These are phyloP conservation scores for Phytopythium vexans DNA, from an alignment of 352 stramenopile species.

Conservation along the genomic window DNA sequence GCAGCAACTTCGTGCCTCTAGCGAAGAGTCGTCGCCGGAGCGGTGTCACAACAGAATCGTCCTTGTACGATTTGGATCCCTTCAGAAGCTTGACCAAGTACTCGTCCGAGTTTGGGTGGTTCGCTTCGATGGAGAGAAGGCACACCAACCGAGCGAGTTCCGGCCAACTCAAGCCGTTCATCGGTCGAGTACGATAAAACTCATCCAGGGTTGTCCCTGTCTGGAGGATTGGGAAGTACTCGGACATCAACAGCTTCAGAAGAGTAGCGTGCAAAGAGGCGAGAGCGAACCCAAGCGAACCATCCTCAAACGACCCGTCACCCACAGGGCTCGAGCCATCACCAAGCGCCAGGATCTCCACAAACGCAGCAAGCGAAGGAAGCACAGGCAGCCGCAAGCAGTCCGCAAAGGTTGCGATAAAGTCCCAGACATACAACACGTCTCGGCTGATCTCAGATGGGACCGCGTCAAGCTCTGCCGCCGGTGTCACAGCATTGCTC, in stretches of 20 bases:
- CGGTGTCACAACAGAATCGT: slow-evolving; percentile 57
- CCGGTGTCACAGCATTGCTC: slow-evolving; percentile 21
- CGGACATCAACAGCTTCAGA: slow-evolving; percentile 43
- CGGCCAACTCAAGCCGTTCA: slow-evolving; percentile 81
- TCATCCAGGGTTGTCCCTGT: slow-evolving; percentile 67
- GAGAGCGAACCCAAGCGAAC: slow-evolving; percentile 38
- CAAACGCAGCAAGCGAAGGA: slow-evolving; percentile 52
- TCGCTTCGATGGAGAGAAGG: slow-evolving; percentile 67
- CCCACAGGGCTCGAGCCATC: slow-evolving; percentile 48
- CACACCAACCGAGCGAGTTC: slow-evolving; percentile 76
- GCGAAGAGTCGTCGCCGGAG: slow-evolving; percentile 37
- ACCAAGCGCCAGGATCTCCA: slow-evolving; percentile 40
- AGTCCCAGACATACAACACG: slow-evolving; percentile 76
- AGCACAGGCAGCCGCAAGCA: slow-evolving; percentile 43
- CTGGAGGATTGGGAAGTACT: slow-evolving; percentile 72
- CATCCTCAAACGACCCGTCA: slow-evolving; percentile 46
- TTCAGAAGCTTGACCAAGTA: slow-evolving; percentile 74
- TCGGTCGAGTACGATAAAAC: slow-evolving; percentile 64
- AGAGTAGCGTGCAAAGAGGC: slow-evolving; percentile 53
- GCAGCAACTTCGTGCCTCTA: slow-evolving; percentile 30
- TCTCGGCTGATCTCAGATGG: slow-evolving; percentile 13
- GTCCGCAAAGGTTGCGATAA: slow-evolving; percentile 72
- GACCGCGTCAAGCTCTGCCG: slow-evolving; percentile 25
- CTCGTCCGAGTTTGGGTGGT: slow-evolving; percentile 65
- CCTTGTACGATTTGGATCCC: slow-evolving; percentile 64